A percentile compares a stretch with the other conserved stretches of the same genome.
phyloP scores from a whole-genome alignment of 768 basidiomycete genomes.

The Hysterangium stoloniferum region DNA sequence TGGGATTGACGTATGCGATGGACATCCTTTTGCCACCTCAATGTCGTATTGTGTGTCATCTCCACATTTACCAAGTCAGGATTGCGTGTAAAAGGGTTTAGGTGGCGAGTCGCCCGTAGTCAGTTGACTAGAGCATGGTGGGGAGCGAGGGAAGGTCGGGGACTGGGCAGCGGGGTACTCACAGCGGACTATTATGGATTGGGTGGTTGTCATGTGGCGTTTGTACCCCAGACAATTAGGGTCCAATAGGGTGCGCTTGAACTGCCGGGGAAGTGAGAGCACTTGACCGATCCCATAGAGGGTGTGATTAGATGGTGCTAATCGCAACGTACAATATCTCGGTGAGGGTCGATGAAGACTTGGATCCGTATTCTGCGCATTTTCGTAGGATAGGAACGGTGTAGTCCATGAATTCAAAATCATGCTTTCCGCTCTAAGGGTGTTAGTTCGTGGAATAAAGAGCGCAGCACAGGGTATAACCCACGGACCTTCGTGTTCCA shows the following conservation, averaged over 20 bases:
- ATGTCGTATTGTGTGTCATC: too few relatives aligned
- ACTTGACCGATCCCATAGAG: too few relatives aligned
- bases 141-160: conserved; percentile 69
- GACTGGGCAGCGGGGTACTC: conserved; percentile 65
- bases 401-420: conserved; percentile 89
- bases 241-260: conserved; percentile 96
- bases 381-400: conserved; percentile 78
- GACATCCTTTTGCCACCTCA: too few relatives aligned
- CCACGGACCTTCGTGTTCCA: conserved; percentile 94
- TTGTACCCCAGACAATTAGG: conserved; percentile 79
- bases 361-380: conserved; percentile 90
- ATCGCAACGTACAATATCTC: conserved; percentile 68
- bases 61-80: too few relatives aligned
- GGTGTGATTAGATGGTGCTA: conserved; percentile 4
- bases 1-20: too few relatives aligned
- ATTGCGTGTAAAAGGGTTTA: conserved; percentile 87
- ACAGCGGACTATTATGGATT: conserved; percentile 78
- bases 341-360: conserved; percentile 94
- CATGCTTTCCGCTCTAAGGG: conserved; percentile 67
- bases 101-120: conserved; percentile 83
- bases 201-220: conserved; percentile 78
- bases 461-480: conserved; percentile 29
- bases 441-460: background rate
- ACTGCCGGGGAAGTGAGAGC: conserved; percentile 92
- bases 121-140: conserved; percentile 95